phyloP scores from a whole-genome alignment of 345 rosid genomes.

The Euphorbia peplus region DNA sequence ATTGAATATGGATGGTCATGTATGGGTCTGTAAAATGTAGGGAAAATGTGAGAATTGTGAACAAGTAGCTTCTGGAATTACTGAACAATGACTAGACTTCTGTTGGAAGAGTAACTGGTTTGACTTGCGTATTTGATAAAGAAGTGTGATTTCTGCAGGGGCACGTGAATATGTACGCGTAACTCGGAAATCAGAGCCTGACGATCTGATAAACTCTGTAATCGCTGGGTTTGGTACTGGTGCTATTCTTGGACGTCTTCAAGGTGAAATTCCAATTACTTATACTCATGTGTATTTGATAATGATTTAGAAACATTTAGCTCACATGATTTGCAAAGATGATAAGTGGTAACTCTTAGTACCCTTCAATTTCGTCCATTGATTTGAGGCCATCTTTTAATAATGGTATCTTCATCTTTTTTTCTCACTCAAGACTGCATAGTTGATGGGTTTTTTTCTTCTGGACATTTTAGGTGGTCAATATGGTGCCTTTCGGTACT shows the following conservation, averaged over 20 bases:
- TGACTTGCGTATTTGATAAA: neutral
- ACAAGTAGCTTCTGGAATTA: neutral
- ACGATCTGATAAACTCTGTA: conserved; percentile 67
- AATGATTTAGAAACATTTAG: conserved; percentile 7
- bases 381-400: neutral
- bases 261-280: conserved; percentile 39
- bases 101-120: neutral
- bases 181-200: conserved; percentile 59
- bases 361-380: neutral
- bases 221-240: conserved; percentile 79
- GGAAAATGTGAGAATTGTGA: neutral
- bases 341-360: too few relatives aligned
- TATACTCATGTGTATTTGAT: neutral
- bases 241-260: conserved; percentile 81
- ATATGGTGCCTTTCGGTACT: conserved; percentile 70
- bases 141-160: conserved; percentile 39
- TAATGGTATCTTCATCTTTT: neutral
- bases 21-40: neutral
- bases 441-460: neutral
- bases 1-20: neutral
- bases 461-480: conserved; percentile 58
- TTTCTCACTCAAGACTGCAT: neutral
- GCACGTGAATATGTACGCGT: conserved; percentile 76
- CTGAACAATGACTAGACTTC: neutral
- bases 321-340: conserved; percentile 5